Evolutionary conservation across 2,329 filamentous ascomycete genomes (phyloP), one percentile per base, ranked within the genome.

Genomic region (Sarocladium oryzae): DNA sequence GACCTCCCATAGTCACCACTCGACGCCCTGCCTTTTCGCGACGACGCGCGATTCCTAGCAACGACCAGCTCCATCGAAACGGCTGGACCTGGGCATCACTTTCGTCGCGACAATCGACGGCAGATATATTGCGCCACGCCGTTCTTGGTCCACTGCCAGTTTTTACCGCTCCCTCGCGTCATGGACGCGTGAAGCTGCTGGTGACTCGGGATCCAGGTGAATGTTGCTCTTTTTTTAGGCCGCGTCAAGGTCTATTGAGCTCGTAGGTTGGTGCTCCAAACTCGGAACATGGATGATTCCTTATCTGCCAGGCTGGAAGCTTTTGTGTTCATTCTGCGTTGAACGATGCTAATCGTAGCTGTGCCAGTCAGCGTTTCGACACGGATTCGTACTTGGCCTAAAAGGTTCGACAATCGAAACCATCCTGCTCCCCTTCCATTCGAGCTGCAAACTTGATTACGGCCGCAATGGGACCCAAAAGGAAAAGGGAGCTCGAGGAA

Each of bases 401-500:
- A 20, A 40, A 7, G 33, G n/a, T 40, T 21, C 16, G 13, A 16
- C n/a, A n/a, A n/a, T n/a, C n/a, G 7, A 40, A 20, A 6, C 13
- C 36, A 21, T 8, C 8, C 21, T 16, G 18, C n/a, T 7, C 13
- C 8, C 18, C 3, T 16, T 9, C 6, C 16, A 20, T 21, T 16
- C 16, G 13, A 40, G 36, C 7, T 8, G 40, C 40, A 16, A 28
- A 26, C 5, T 15, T 15, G n/a, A 6, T n/a, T 4, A 9, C 24
- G 11, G 15, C 9, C n/a, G 51, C 10, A 11, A 69, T 69, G 67
- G 61, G 59, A 40, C 63, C 64, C 52, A 83, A 83, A 63, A 71
- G 82, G 51, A 85, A 84, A 72, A 70, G 76, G 56, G 72, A 72
- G 53, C 66, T 81, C 51, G 75, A 81, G 56, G 72, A 74, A 51